Percentiles rank a stretch among this genome's conserved stretches.
Conservation (phyloP, 169 alveolate species). For the Perkinsus marinus region DNA sequence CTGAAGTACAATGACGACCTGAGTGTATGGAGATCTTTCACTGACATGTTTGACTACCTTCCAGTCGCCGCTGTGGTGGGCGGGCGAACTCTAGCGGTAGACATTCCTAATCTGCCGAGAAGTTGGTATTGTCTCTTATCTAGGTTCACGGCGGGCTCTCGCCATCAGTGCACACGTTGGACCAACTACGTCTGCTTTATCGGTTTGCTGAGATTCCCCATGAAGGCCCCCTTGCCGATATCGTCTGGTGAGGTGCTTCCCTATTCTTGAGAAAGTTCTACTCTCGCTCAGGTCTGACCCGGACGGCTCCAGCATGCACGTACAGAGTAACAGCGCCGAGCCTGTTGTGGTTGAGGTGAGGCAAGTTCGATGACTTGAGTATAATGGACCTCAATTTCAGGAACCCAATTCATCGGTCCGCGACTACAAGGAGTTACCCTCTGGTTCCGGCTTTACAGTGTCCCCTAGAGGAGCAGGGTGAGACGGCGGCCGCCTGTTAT, state of each 20-base stretch:
- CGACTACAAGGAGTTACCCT: no score
- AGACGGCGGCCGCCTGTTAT: no score
- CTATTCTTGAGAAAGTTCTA: constrained; percentile 26
- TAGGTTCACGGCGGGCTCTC: constrained; percentile 92
- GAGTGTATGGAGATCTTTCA: constrained; percentile 68
- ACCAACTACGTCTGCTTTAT: constrained; percentile 57
- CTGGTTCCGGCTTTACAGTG: no score
- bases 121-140: no score
- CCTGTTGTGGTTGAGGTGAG: constrained; percentile 29
- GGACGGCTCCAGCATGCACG: background rate
- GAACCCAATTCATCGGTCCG: no score
- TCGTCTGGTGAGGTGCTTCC: constrained; percentile 58
- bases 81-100: constrained; percentile 10
- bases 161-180: constrained; percentile 76
- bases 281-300: background rate
- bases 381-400: background rate
- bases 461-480: no score
- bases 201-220: constrained; percentile 82
- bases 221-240: constrained; percentile 90
- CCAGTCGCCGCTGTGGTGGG: constrained; percentile 57
- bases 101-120: no score
- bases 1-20: constrained; percentile 56
- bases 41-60: constrained; percentile 76
- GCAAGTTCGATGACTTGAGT: constrained; percentile 19
- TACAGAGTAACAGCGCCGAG: background rate